A percentile compares a stretch with the other conserved stretches of the same genome.
Conservation (phyloP, 2,329 filamentous ascomycete genomes). For the Aspergillus puulaauensis region DNA sequence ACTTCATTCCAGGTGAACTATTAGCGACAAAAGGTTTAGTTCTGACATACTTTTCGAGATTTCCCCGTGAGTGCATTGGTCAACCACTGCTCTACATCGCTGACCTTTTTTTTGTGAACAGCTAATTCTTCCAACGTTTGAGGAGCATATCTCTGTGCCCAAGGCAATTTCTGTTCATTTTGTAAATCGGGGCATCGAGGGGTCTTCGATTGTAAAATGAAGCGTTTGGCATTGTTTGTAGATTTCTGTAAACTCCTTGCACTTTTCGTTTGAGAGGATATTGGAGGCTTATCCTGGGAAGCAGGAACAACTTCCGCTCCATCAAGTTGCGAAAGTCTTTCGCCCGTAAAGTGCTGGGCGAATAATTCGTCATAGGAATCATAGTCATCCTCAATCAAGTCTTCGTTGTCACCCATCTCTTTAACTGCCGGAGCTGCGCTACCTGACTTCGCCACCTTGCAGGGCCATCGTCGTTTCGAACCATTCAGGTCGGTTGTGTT, state of each 20-base stretch:
- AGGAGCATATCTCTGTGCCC: constrained; percentile 84
- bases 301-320: constrained; percentile 6
- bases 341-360: constrained; percentile 30
- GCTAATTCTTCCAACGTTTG: constrained; percentile 76
- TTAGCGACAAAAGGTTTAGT: neutral
- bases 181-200: constrained; percentile 2
- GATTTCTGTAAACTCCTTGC: constrained; percentile 11
- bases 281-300: constrained; percentile 6
- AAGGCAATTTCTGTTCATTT: constrained; percentile 58
- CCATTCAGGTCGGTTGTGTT: constrained; percentile 1
- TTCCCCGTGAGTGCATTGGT: constrained; percentile 67
- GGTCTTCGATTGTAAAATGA: constrained; percentile 21
- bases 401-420: constrained; percentile 23
- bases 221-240: constrained; percentile 24
- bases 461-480: constrained; percentile 41
- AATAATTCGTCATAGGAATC: constrained; percentile 40
- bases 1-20: neutral
- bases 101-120: constrained; percentile 91
- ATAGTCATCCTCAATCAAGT: constrained; percentile 42
- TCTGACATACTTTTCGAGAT: constrained; percentile 37
- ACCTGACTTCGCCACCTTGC: constrained; percentile 23
- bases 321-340: constrained; percentile 10
- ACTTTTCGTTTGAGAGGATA: constrained; percentile 11
- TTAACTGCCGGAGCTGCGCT: neutral
- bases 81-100: constrained; percentile 82